phyloP scores from a whole-genome alignment of 2,329 filamentous ascomycete genomes.

The Penicillium digitatum region DNA sequence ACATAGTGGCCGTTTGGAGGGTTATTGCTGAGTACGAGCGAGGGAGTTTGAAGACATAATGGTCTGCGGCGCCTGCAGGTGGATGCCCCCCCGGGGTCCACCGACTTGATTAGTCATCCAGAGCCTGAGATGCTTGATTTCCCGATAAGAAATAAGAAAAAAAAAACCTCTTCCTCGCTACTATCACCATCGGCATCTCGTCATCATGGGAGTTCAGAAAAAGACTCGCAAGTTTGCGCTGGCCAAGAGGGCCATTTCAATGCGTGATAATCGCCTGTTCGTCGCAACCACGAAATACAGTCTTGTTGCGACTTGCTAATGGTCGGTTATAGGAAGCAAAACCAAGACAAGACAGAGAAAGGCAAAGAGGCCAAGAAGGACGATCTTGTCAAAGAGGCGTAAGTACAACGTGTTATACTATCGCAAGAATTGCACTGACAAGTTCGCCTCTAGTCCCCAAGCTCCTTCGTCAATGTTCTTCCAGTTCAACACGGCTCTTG shows the following conservation, averaged over 20 bases:
- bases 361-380: constrained; percentile 17
- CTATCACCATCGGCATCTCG: not conserved
- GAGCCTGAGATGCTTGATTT: not conserved
- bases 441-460: constrained; percentile 55
- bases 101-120: not conserved
- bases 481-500: constrained; percentile 78
- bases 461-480: constrained; percentile 83
- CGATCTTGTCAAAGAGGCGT: constrained; percentile 26
- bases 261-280: constrained; percentile 68
- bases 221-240: constrained; percentile 86
- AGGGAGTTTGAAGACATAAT: not conserved
- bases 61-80: not conserved
- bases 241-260: constrained; percentile 78
- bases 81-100: not conserved
- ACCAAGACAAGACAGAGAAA: constrained; percentile 19
- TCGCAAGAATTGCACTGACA: constrained; percentile 9
- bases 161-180: not conserved
- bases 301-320: not conserved
- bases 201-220: constrained; percentile 80
- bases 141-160: constrained; percentile 5
- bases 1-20: not conserved
- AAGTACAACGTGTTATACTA: not conserved
- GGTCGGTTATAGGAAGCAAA: constrained; percentile 16
- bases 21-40: not conserved
- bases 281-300: constrained; percentile 5